Conservation (phyloP, 768 basidiomycete genomes). For the Tulasnella calospora region DNA sequence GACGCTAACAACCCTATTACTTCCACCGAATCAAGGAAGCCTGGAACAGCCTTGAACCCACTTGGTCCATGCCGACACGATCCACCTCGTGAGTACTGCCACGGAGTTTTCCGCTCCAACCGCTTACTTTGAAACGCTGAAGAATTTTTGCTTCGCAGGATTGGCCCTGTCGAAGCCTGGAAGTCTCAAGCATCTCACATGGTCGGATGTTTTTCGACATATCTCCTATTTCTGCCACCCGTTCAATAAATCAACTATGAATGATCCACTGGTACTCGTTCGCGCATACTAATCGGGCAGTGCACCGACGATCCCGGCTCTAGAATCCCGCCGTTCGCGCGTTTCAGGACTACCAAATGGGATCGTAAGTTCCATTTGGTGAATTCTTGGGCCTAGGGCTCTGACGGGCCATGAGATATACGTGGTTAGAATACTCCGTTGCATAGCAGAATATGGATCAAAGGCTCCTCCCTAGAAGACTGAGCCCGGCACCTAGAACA, state of each 20-base stretch:
- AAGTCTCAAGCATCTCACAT: neutral
- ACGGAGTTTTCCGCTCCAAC: neutral
- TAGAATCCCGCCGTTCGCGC: neutral
- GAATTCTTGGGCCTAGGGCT: neutral
- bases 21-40: neutral
- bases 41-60: neutral
- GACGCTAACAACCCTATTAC: neutral
- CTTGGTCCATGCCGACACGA: neutral
- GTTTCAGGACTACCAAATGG: neutral
- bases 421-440: no score
- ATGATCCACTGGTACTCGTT: neutral
- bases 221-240: neutral
- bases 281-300: neutral
- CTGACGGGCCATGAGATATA: no score
- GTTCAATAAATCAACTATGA: neutral
- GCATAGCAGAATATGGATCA: no score
- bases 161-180: neutral
- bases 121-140: neutral
- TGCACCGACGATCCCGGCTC: neutral
- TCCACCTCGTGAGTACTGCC: neutral
- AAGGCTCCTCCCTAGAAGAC: no score
- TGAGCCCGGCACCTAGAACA: no score
- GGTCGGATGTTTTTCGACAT: conserved; percentile 1
- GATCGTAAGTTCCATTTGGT: neutral
- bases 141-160: neutral